Evolutionary conservation across 805 yeast genomes (phyloP).

Genomic region (Metschnikowia noctiluminum): DNA sequence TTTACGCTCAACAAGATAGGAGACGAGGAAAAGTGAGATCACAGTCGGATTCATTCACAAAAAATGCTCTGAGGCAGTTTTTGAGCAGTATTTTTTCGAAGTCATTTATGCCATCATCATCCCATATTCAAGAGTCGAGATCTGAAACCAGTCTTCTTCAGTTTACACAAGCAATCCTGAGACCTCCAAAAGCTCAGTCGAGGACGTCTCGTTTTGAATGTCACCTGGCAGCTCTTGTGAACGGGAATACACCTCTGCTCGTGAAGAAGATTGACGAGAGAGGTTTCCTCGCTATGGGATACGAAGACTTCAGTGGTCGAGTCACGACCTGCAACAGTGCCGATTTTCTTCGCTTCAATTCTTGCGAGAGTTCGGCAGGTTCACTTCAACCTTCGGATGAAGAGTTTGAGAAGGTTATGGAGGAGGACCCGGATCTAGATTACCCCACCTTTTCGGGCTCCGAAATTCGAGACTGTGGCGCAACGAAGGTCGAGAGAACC

Average conservation of each 20-base stretch:
- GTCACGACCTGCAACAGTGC: neutral
- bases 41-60: constrained; percentile 12
- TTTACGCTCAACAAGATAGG: constrained; percentile 3
- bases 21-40: constrained; percentile 11
- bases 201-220: too few relatives aligned
- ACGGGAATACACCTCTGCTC: too few relatives aligned
- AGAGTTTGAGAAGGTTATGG: constrained; percentile 1
- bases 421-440: constrained; percentile 3
- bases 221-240: too few relatives aligned
- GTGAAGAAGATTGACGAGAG: too few relatives aligned
- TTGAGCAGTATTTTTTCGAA: too few relatives aligned
- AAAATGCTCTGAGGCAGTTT: neutral
- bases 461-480: neutral
- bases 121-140: too few relatives aligned
- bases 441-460: too few relatives aligned
- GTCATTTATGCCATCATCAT: neutral
- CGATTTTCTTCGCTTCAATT: neutral
- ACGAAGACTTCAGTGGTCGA: too few relatives aligned
- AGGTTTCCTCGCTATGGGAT: too few relatives aligned
- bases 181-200: too few relatives aligned
- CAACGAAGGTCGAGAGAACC: neutral
- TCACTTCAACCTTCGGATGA: constrained; percentile 6
- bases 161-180: too few relatives aligned
- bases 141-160: too few relatives aligned
- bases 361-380: neutral